A percentile compares a stretch with the other conserved stretches of the same genome.
These are phyloP conservation scores for Rhexocercosporidium sp. DNA, from an alignment of 2,329 filamentous ascomycete genomes.

Conservation along the genomic window DNA sequence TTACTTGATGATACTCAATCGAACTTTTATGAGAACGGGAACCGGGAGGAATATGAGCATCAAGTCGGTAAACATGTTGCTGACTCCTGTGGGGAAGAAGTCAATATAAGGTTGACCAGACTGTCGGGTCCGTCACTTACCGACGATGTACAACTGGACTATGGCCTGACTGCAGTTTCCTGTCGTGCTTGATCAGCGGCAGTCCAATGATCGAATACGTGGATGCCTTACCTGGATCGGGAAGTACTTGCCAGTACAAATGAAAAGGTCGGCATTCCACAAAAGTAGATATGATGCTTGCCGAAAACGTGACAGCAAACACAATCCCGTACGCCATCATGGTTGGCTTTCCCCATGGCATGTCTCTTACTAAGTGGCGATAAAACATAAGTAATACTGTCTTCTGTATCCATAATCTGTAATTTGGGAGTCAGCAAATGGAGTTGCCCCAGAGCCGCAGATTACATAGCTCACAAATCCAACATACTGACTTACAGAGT, in stretches of 20 bases:
- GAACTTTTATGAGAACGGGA: constrained; percentile 23
- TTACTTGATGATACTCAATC: constrained; percentile 6
- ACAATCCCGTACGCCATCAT: constrained; percentile 26
- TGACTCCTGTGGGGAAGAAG: constrained; percentile 15
- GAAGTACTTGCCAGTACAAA: constrained; percentile 31
- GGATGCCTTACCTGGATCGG: constrained; percentile 25
- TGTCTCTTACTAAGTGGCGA: constrained; percentile 18
- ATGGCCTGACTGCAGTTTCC: constrained; percentile 14
- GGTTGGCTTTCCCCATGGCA: constrained; percentile 10
- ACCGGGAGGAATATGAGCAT: constrained; percentile 32
- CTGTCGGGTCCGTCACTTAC: constrained; percentile 11
- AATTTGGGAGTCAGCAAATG: constrained; percentile 3
- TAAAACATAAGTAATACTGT: constrained; percentile 24
- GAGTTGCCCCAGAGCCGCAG: not conserved
- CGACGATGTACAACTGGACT: constrained; percentile 14
- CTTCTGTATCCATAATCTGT: constrained; percentile 31
- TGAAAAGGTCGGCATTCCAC: constrained; percentile 28
- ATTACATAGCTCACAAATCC: not conserved
- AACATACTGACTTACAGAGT: not conserved
- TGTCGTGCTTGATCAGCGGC: not conserved
- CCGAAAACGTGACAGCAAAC: constrained; percentile 25
- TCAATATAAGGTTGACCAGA: constrained; percentile 9
- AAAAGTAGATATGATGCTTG: constrained; percentile 24
- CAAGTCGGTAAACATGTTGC: constrained; percentile 33
- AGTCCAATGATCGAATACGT: not conserved